These are phyloP conservation scores for Thraustochytrium sp. DNA, from an alignment of 352 stramenopile species.

Conservation along the genomic window DNA sequence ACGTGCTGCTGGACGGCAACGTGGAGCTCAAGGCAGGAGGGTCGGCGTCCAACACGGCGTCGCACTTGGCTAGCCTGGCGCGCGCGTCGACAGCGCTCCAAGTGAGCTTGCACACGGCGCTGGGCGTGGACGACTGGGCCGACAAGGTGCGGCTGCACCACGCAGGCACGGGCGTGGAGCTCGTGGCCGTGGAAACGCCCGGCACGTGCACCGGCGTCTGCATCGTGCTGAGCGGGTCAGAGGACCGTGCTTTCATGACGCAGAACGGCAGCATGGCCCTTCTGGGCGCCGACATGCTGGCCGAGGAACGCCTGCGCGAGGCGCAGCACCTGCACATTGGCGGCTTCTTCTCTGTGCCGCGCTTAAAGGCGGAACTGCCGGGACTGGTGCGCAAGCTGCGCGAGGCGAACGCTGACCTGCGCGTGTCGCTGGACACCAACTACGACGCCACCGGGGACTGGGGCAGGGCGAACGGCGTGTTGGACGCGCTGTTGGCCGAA, in stretches of 20 bases:
- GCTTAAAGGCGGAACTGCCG: conserved; percentile 35
- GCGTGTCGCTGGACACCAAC: conserved; percentile 71
- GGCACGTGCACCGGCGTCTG: conserved; percentile 38
- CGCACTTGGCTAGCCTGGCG: conserved; percentile 63
- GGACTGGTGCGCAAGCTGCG: conserved; percentile 61
- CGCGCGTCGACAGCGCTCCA: not conserved
- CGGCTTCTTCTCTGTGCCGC: conserved; percentile 50
- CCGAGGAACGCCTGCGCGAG: not conserved
- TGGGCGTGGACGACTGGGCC: conserved; percentile 52
- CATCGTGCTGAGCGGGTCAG: conserved; percentile 6
- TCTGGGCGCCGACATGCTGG: not conserved
- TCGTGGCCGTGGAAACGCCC: conserved; percentile 7
- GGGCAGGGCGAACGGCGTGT: conserved; percentile 31
- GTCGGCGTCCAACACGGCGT: conserved; percentile 72
- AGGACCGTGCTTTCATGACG: conserved; percentile 71
- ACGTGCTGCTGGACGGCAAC: conserved; percentile 62
- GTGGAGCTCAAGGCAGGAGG: conserved; percentile 70
- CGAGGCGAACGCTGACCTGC: conserved; percentile 61
- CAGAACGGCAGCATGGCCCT: conserved; percentile 21
- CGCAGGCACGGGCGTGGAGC: not conserved
- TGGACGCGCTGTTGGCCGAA: not conserved
- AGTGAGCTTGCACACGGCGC: conserved; percentile 61
- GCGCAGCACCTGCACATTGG: conserved; percentile 56
- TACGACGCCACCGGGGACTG: conserved; percentile 68
- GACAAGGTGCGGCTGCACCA: conserved; percentile 14